Percentiles rank a stretch among this genome's conserved stretches.
Conservation (phyloP, 108 stramenopile genomes). For the Poteriospumella lacustris region DNA sequence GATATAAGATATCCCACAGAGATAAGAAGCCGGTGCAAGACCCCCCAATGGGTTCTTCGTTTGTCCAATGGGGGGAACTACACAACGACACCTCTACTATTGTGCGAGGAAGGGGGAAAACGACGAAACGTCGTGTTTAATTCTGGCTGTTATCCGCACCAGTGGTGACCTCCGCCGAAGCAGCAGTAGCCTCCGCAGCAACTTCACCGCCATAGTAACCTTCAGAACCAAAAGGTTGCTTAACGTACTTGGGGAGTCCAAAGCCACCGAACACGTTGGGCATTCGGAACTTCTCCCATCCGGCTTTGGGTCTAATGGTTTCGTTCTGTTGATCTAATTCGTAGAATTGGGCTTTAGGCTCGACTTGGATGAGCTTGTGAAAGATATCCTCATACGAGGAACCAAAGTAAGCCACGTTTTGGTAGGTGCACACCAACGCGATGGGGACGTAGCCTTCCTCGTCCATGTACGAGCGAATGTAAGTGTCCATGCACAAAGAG, state of each 20-base stretch:
- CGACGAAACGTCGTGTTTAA: too few relatives aligned
- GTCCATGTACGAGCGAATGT: conserved; percentile 27
- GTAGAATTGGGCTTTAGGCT: neutral
- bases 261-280: neutral
- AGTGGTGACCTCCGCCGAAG: neutral
- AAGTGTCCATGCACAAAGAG: conserved; percentile 20
- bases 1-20: too few relatives aligned
- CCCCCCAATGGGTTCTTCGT: too few relatives aligned
- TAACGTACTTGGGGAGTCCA: conserved; percentile 9
- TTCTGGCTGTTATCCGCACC: too few relatives aligned
- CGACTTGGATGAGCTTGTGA: neutral
- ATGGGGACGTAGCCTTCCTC: conserved; percentile 27
- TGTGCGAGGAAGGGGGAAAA: too few relatives aligned
- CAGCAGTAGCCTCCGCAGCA: neutral
- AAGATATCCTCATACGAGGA: neutral
- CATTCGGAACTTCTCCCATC: conserved; percentile 12
- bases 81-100: too few relatives aligned
- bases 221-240: neutral
- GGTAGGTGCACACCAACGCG: conserved; percentile 14
- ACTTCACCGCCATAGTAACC: neutral
- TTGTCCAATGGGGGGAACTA: too few relatives aligned
- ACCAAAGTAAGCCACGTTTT: neutral
- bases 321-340: conserved; percentile 25
- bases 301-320: neutral
- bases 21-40: too few relatives aligned